Evolutionary conservation across 495 filamentous ascomycete species (phyloP).

Genomic region (Apodospora peruviana): DNA sequence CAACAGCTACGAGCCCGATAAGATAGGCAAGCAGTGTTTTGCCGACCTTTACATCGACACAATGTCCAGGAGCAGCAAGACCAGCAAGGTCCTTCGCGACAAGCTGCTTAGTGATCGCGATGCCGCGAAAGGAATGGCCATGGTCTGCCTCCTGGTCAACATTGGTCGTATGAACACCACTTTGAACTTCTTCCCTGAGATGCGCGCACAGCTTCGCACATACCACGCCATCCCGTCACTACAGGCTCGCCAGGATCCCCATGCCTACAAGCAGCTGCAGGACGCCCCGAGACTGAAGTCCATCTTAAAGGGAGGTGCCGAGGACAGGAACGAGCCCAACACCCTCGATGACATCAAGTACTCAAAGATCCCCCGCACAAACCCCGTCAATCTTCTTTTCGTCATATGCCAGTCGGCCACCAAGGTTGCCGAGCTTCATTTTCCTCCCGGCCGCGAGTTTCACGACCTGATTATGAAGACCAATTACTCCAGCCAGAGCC

Average conservation of each 20-base stretch:
- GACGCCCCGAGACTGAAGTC: constrained; percentile 95
- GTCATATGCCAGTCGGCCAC: constrained; percentile 86
- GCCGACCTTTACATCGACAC: constrained; percentile 96
- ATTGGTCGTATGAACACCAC: constrained; percentile 99
- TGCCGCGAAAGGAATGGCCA: constrained; percentile 94
- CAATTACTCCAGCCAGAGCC: constrained; percentile 72
- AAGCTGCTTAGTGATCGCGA: constrained; percentile 90
- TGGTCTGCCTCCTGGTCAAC: constrained; percentile 97
- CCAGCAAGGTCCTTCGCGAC: constrained; percentile 94
- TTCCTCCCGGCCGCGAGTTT: constrained; percentile 80
- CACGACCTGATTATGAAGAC: constrained; percentile 93
- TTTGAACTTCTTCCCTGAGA: constrained; percentile 97
- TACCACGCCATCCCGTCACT: constrained; percentile 97
- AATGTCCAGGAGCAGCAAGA: constrained; percentile 98
- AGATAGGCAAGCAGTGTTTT: constrained; percentile 71
- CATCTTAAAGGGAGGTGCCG: constrained; percentile 93
- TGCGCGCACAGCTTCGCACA: constrained; percentile 95
- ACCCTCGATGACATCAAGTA: constrained; percentile 77
- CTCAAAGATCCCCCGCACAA: constrained; percentile 69
- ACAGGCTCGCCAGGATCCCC: constrained; percentile 89
- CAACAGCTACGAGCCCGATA: constrained; percentile 68
- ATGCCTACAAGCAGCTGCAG: constrained; percentile 96
- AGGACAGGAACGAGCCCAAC: constrained; percentile 82
- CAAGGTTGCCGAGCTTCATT: constrained; percentile 89
- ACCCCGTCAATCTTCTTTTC: constrained; percentile 95